Evolutionary conservation across 169 alveolate genomes (phyloP), one percentile per base, ranked within the genome.

Genomic region (Eimeria brunetti): DNA sequence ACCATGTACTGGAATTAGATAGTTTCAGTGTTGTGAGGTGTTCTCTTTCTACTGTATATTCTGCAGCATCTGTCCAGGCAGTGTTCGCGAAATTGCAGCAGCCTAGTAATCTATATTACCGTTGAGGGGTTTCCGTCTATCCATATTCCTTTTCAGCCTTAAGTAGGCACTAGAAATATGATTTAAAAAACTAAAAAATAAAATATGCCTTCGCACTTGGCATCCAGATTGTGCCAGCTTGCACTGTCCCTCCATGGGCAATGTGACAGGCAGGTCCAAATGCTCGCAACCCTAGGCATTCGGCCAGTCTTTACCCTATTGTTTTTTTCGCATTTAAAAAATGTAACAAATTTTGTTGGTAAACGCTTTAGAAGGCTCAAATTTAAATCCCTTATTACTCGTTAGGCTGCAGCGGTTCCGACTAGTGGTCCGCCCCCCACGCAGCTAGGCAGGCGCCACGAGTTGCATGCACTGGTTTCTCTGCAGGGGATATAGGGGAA

Each of bases 351-450:
- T 33, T 69, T 1, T 18, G 24, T 0, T 12, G 9, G n/a, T 33
- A 0, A 33, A 27, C 1, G n/a, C 80, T 18, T 69, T 36, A 30
- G 27, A 0, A 36, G 0, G 12, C 11, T 51, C 80, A 69, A 18
- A 69, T 6, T 24, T 16, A 33, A 27, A 9, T n/a, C 36, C 27
- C 51, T 0, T 69, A 69, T 24, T 1, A 0, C 80, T 69, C 0
- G 80, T 69, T 69, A 69, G 80, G 80, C 80, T 69, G 80, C 80
- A 36, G 80, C 30, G 80, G 80, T 12, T 69, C 33, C 80, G 80
- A 36, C 80, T 51, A 69, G 24, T 69, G 80, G 80, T 69, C 80
- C 2, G n/a, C 18, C 49, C 80, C 80, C 51, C 80, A 33, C 80
- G 80, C 46, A 69, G 80, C 12, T 69, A 69, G 80, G 51, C n/a